phyloP scores from a whole-genome alignment of 805 yeast species.

The Maudiozyma saulgeensis region DNA sequence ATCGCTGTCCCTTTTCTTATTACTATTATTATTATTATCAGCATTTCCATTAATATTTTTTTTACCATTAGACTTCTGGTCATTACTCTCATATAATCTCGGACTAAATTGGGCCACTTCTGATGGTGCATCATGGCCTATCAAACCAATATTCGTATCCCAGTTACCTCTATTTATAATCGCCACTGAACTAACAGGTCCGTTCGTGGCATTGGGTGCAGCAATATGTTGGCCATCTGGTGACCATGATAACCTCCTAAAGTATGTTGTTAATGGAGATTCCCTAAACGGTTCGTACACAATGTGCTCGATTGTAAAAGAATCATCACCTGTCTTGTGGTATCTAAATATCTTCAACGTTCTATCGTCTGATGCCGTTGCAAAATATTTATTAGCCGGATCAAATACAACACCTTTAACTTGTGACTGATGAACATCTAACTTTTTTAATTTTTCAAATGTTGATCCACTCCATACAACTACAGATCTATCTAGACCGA shows the following conservation, averaged over 20 bases:
- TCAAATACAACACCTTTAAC: constrained; percentile 96
- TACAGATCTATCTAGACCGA: constrained; percentile 86
- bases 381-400: constrained; percentile 96
- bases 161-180: constrained; percentile 69
- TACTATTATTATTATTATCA: constrained; percentile 15
- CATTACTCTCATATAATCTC: constrained; percentile 38
- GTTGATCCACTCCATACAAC: constrained; percentile 91
- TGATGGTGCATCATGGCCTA: constrained; percentile 80
- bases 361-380: constrained; percentile 93
- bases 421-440: constrained; percentile 88
- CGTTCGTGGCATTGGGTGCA: constrained; percentile 77
- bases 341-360: constrained; percentile 82
- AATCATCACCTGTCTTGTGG: constrained; percentile 61
- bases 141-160: constrained; percentile 64
- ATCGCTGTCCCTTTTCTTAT: constrained; percentile 8
- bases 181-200: constrained; percentile 67
- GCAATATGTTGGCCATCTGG: constrained; percentile 86
- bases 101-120: constrained; percentile 75
- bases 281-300: constrained; percentile 77
- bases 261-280: constrained; percentile 88
- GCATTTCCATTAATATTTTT: neutral
- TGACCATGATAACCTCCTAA: constrained; percentile 78
- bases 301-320: constrained; percentile 78
- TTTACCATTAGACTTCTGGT: neutral
- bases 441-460: constrained; percentile 74